Percentiles rank a stretch among this genome's conserved stretches.
Conservation (phyloP, 2,329 filamentous ascomycete species). For the Exserohilum rostratum region DNA sequence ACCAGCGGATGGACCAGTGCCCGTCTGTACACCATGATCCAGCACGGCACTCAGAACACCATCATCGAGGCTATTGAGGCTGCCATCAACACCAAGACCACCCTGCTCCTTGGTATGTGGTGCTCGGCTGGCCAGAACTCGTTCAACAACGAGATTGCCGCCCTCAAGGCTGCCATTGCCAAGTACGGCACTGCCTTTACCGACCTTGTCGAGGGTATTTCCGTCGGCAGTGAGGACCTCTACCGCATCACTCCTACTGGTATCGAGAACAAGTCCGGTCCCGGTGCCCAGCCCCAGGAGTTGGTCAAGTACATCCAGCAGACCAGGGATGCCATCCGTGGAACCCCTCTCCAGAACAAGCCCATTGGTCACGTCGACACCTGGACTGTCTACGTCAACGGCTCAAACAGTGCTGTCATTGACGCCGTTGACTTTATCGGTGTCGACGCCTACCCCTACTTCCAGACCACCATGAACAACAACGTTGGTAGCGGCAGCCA, state of each 20-base stretch:
- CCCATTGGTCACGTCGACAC: conserved; percentile 87
- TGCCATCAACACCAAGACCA: conserved; percentile 79
- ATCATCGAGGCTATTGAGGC: conserved; percentile 76
- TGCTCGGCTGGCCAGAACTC: conserved; percentile 68
- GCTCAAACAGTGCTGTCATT: conserved; percentile 72
- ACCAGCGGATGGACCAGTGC: conserved; percentile 67
- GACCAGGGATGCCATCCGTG: conserved; percentile 67
- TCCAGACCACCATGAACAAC: conserved; percentile 65
- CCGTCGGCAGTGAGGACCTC: conserved; percentile 81
- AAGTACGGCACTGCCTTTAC: conserved; percentile 71
- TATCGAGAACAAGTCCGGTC: conserved; percentile 64
- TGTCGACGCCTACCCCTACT: conserved; percentile 85
- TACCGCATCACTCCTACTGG: conserved; percentile 69
- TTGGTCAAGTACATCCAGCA: conserved; percentile 74
- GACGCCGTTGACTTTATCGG: conserved; percentile 78
- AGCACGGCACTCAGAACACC: conserved; percentile 68
- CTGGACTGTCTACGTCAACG: conserved; percentile 74
- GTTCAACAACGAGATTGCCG: conserved; percentile 75
- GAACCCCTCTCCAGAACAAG: conserved; percentile 63
- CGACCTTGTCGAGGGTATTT: conserved; percentile 77
- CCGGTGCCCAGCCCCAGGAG: conserved; percentile 66
- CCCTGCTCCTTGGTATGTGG: conserved; percentile 84
- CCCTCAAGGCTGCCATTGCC: conserved; percentile 71
- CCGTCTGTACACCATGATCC: conserved; percentile 77
- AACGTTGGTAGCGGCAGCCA: conserved; percentile 66